phyloP scores from a whole-genome alignment of 2,329 filamentous ascomycete genomes.

The Diaporthe eres region DNA sequence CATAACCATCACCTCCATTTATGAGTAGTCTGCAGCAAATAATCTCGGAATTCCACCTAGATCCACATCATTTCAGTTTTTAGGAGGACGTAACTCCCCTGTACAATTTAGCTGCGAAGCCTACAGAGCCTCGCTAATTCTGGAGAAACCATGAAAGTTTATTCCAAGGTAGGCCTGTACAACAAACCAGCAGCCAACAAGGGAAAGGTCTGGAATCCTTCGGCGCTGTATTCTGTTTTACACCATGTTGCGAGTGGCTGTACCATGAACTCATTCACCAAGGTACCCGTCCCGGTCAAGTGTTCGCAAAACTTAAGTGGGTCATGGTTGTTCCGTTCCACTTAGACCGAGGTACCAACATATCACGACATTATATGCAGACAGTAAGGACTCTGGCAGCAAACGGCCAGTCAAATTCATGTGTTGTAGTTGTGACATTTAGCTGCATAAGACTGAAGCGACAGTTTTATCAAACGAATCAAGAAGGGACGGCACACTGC shows the following conservation, averaged over 20 bases:
- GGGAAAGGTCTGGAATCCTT: neutral
- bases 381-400: neutral
- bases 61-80: too few species aligned
- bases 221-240: neutral
- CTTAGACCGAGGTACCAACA: neutral
- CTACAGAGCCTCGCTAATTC: neutral
- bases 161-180: too few species aligned
- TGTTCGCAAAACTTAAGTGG: neutral
- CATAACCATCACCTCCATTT: neutral
- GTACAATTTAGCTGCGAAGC: too few species aligned
- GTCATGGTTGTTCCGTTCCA: neutral
- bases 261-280: neutral
- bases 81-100: neutral
- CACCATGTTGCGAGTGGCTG: neutral
- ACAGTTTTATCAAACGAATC: conserved; percentile 22
- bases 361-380: neutral
- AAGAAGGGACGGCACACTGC: neutral
- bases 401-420: neutral
- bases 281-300: neutral
- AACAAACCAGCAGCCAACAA: neutral
- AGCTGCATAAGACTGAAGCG: conserved; percentile 17
- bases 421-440: neutral
- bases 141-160: neutral
- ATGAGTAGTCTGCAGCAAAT: neutral
- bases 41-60: too few species aligned